Base-by-base conservation (phyloP, 2,329 filamentous ascomycete species). In the Aspergillus cejpii region DNA sequence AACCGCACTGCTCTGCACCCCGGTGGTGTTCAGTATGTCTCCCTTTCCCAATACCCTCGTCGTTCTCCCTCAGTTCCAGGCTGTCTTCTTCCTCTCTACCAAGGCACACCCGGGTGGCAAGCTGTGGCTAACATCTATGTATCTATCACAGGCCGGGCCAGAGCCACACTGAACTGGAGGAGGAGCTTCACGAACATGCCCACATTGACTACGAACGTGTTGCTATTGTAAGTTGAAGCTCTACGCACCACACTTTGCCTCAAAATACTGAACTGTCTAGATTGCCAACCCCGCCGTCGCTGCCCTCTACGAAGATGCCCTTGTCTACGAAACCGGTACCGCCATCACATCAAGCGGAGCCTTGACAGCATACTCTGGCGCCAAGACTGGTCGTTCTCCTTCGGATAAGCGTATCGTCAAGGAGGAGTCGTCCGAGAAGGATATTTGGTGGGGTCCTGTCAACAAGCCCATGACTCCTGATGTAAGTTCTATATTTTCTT, bases 151-250 rank as follows among this genome's bases (percentile, higher is more conserved):
- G 88, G 72, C 87, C 90, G 54, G 77, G 83, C 64, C 78, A 78
- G 63, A 85, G 94, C 68, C 91, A 96, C 80, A 97, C 92, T 37
- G 92, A 97, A 70, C 83, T 98, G 55, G 89, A 98, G 75, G 89
- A 97, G 75, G 88, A 95, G 70, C 85, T 98, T 51, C 90, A 97
- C 72, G 88, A 96, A 73, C 89, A 85, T 66, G 92, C 92, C 58
- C 91, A 98, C 79, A 98, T 98, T 66, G 92, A 98, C 79, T 98
- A 97, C 70, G 87, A 97, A 73, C 86, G 89, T 66, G 92, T 98
- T 64, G 87, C 92, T 53, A 98, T 98, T 77, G 90, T 94, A 79
- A 70, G 87, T 33, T 52, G 39, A 6, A 29, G 43, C 27, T 44
- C 29, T 15, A 41, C 5, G 19, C 28, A 24, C 2, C 6, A 1